Evolutionary conservation across 2,329 filamentous ascomycete genomes (phyloP).

Genomic region (Curvularia lunata): DNA sequence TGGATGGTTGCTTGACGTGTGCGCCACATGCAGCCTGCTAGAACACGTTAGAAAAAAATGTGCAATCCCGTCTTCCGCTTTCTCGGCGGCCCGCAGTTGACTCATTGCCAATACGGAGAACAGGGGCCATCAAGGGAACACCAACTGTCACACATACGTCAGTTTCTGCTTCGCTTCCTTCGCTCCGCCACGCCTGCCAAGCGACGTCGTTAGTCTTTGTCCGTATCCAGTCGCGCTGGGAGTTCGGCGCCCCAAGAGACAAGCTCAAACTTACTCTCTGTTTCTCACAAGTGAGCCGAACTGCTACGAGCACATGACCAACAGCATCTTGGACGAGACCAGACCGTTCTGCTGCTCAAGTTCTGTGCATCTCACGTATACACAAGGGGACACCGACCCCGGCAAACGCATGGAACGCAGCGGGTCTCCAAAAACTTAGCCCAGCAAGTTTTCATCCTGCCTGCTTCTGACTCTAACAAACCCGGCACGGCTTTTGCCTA

Average conservation of each 20-base stretch:
- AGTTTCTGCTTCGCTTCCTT: not conserved
- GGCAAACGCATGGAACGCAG: constrained; percentile 9
- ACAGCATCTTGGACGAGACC: too few relatives aligned
- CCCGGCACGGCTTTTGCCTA: constrained; percentile 15
- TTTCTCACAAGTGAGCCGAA: constrained; percentile 6
- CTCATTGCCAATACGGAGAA: not conserved
- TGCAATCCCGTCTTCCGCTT: not conserved
- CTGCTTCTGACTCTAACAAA: constrained; percentile 4
- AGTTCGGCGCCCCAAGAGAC: constrained; percentile 7
- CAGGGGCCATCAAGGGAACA: not conserved
- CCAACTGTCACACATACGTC: constrained; percentile 11
- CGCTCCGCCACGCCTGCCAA: constrained; percentile 7
- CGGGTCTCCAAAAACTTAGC: not conserved
- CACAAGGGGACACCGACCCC: constrained; percentile 1
- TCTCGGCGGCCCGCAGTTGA: constrained; percentile 6
- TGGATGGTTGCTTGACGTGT: constrained; percentile 22
- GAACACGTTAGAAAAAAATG: constrained; percentile 1
- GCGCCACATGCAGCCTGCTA: constrained; percentile 5
- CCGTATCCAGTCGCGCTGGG: not conserved
- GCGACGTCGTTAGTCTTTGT: not conserved
- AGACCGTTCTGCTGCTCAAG: too few relatives aligned
- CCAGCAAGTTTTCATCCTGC: constrained; percentile 9
- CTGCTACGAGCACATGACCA: not conserved
- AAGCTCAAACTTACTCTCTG: constrained; percentile 7
- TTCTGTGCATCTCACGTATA: too few relatives aligned